Conservation (phyloP, 176 grass and related monocot genomes). For the Coix lacrymajobi region DNA sequence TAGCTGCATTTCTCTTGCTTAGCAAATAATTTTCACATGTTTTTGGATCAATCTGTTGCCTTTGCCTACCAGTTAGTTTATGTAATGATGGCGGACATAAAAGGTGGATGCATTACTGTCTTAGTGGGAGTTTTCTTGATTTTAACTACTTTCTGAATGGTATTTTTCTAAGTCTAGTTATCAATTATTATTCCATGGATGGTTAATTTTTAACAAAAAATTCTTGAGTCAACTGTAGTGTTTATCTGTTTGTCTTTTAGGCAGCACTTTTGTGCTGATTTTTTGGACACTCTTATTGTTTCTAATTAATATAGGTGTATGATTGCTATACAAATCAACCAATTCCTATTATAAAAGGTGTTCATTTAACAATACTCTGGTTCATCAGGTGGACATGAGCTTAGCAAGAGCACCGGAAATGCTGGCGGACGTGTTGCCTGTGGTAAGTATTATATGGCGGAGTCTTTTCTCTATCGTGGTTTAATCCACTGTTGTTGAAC, state of each 20-base stretch:
- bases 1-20: background rate
- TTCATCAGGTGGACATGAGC: slow-evolving; percentile 83
- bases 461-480: background rate
- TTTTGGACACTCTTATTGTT: background rate
- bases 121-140: background rate
- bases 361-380: background rate
- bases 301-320: background rate
- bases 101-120: background rate
- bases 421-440: slow-evolving; percentile 90
- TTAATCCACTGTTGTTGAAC: background rate
- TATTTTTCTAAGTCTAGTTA: background rate
- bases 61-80: background rate
- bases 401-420: slow-evolving; percentile 89
- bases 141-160: background rate
- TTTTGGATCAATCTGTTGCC: background rate
- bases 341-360: background rate
- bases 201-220: background rate
- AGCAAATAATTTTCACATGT: background rate
- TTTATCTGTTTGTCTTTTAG: background rate
- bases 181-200: background rate
- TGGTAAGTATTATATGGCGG: slow-evolving; percentile 29
- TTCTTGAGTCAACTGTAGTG: background rate
- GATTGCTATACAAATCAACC: background rate
- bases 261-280: background rate
- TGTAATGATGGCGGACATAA: background rate